A percentile compares a stretch with the other conserved stretches of the same genome.
phyloP scores from a whole-genome alignment of 148 eudicot species.

The Fagopyrum esculentum region DNA sequence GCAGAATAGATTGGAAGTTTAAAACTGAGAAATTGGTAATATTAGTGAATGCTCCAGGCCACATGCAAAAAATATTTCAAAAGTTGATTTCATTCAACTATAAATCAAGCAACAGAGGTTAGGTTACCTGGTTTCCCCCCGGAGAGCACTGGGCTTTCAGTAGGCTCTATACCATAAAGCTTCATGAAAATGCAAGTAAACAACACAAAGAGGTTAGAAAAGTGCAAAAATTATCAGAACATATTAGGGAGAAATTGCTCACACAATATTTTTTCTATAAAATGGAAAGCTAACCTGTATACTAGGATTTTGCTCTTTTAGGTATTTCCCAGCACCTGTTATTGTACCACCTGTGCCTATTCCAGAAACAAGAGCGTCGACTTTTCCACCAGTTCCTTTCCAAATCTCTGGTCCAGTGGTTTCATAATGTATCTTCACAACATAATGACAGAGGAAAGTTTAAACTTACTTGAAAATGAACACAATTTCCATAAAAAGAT shows the following conservation, averaged over 20 bases:
- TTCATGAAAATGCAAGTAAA: neutral
- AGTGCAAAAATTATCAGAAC: neutral
- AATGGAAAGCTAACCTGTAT: conserved; percentile 40
- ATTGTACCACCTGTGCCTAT: conserved; percentile 89
- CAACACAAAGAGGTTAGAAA: neutral
- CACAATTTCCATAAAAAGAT: neutral
- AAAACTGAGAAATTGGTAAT: neutral
- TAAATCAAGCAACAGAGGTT: neutral
- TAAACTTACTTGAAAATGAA: neutral
- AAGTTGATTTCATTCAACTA: neutral
- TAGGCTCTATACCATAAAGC: conserved; percentile 55
- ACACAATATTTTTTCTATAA: neutral
- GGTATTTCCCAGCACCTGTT: conserved; percentile 62
- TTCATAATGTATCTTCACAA: conserved; percentile 57
- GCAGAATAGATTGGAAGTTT: neutral
- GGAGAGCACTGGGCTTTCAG: conserved; percentile 63
- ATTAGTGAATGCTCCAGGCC: neutral
- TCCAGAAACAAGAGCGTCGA: conserved; percentile 75
- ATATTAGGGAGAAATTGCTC: neutral
- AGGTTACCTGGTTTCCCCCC: conserved; percentile 83
- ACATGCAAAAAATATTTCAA: neutral
- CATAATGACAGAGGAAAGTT: neutral
- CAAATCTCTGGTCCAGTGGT: conserved; percentile 89
- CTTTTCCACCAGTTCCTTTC: conserved; percentile 60
- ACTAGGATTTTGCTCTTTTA: conserved; percentile 63